Base-by-base conservation (phyloP, 306 rosid genomes). In the Cicer pinnatifidum region DNA sequence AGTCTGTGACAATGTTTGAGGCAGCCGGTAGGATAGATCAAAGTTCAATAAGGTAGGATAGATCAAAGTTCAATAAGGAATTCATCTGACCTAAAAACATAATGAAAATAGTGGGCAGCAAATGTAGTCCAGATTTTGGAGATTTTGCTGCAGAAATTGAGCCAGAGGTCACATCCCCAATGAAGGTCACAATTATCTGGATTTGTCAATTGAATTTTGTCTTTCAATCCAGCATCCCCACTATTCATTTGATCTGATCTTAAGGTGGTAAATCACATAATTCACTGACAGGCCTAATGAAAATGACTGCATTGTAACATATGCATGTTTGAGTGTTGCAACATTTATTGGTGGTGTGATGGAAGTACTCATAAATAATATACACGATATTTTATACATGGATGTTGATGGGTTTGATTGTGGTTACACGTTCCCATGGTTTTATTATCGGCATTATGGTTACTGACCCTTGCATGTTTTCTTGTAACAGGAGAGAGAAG, bases 401-500 rank as follows among this genome's bases (percentile, higher is more conserved):
- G 23, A 20, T 20, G 23, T 20, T 20, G 23, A 20, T 20, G 23
- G 23, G 23, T 20, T 20, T 20, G 23, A 20, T 20, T 20, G 23
- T 20, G 23, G 23, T 20, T 20, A 20, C 23, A 20, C 23, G 23
- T 20, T 20, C 23, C 23, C 23, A 20, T 20, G 23, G 23, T 20
- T 20, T 17, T 17, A 17, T 1, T 17, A 17, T 17, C 19, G 19
- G 19, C 51, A 17, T 65, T 40, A 58, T 53, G 75, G 46, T 77
- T 23, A 39, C 45, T 13, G 40, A 57, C 56, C 12, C 57, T 44
- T 12, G 46, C 53, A 50, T 75, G 45, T 38, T 51, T 19, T 23
- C 62, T 82, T 83, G 69, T 45, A 51, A 81, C 93, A 94, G 99
- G 99, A 94, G 78, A 90, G 97, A 77, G 99, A 94, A 45, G 99